Base-by-base conservation (phyloP, 352 stramenopile genomes). In the Phytophthora melonis region DNA sequence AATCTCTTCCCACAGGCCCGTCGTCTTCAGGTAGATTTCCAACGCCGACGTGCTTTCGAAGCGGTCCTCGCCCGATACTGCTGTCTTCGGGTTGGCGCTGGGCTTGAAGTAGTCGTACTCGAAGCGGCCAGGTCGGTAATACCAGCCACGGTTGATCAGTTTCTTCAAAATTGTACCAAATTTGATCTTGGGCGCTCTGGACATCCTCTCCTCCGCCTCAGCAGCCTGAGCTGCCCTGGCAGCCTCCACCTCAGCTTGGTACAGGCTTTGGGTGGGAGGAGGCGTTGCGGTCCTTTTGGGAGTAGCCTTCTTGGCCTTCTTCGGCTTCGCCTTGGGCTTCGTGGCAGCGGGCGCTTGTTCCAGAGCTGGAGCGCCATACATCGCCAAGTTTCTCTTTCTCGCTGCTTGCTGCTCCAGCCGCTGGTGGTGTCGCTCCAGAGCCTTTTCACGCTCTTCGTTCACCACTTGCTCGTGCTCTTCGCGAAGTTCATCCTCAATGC, bases 101-200 rank as follows among this genome's bases (percentile, higher is more conserved):
- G 88, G 86, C 59, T 93, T 94, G 67, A 93, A 94, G 84, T 94
- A 94, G 69, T 94, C 85, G 63, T 94, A 94, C 75, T 94, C 88
- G 63, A 94, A 94, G 0, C 86, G 83, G 1, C 88, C 88, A 21
- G 88, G 86, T 9, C 85, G 83, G 63, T 91, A 93, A 55, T 78
- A 79, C 88, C 88, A 94, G 9, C 88, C 88, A 16, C 86, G 86
- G 47, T 62, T 39, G 6, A 85, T 18, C 3, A 94, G 70, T 45
- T 85, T 89, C 36, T 86, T 77, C 9, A 89, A 66, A 23, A 93
- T 68, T 30, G 87, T 86, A 47, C 88, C 88, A 62, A 91, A 89
- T 18, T 82, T 79, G 13, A 94, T 68, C 34, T 81, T 84, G 39
- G 75, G 53, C 45, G 72, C 32, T 50, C 54, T 68, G 10, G 41